Evolutionary conservation across 352 stramenopile species (phyloP).

Genomic region (Pseudoperonospora humuli): DNA sequence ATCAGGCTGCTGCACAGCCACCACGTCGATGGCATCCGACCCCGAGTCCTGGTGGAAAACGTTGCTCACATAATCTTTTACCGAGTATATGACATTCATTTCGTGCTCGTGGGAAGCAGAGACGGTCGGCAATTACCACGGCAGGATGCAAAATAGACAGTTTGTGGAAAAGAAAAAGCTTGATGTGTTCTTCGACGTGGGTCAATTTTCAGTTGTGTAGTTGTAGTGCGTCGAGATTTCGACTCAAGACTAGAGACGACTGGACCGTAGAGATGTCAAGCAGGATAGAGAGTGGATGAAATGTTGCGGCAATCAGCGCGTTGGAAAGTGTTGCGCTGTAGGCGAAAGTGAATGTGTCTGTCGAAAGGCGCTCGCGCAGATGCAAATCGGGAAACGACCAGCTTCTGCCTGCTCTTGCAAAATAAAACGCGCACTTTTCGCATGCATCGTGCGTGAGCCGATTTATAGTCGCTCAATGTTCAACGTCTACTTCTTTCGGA

Average conservation of each 20-base stretch:
- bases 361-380: too few species aligned
- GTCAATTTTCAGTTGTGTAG: slow-evolving; percentile 7
- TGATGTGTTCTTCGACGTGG: slow-evolving; percentile 8
- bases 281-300: neutral
- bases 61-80: slow-evolving; percentile 84
- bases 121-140: neutral
- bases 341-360: neutral
- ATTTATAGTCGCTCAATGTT: too few species aligned
- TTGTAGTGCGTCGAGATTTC: slow-evolving; percentile 14
- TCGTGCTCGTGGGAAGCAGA: too few species aligned
- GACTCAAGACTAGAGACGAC: slow-evolving; percentile 6
- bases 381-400: neutral
- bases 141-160: neutral
- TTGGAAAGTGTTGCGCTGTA: neutral
- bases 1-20: slow-evolving; percentile 70
- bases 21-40: slow-evolving; percentile 79
- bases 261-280: slow-evolving; percentile 3
- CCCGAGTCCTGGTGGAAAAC: slow-evolving; percentile 56
- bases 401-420: neutral
- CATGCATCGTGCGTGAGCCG: too few species aligned
- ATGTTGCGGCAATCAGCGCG: neutral
- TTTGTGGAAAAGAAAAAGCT: slow-evolving; percentile 5
- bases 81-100: slow-evolving; percentile 85
- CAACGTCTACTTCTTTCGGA: too few species aligned
- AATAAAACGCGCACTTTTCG: slow-evolving; percentile 12